Evolutionary conservation across 257 asterid species (phyloP).

Genomic region (Echites panduratus): DNA sequence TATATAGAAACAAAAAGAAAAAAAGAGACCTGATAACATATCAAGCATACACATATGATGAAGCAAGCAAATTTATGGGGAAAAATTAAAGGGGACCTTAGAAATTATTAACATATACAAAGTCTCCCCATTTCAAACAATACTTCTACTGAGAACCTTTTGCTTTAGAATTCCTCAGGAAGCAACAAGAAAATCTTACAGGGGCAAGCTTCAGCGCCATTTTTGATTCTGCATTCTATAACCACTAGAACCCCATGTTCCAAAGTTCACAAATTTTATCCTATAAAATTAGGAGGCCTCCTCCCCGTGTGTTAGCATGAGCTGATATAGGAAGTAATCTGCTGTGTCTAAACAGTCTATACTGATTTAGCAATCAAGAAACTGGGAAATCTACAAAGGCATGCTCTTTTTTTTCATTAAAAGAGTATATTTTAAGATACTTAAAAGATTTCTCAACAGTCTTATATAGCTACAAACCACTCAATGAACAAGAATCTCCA

Average conservation of each 20-base stretch:
- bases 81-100: too few species aligned
- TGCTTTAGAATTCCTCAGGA: not conserved
- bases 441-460: not conserved
- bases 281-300: not conserved
- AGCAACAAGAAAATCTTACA: not conserved
- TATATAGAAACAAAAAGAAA: not conserved
- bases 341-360: not conserved
- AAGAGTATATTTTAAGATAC: not conserved
- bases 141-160: not conserved
- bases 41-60: too few species aligned
- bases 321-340: not conserved
- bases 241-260: not conserved
- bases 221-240: not conserved
- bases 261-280: not conserved
- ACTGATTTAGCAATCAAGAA: not conserved
- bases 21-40: not conserved
- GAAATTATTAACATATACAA: too few species aligned
- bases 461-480: not conserved
- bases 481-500: not conserved
- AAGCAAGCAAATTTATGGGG: not conserved
- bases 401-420: not conserved
- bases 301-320: not conserved
- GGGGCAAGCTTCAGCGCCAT: not conserved
- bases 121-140: not conserved
- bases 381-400: not conserved